Evolutionary conservation across 2,329 filamentous ascomycete genomes (phyloP).

Genomic region (Arthrobotrys pseudoclavata): DNA sequence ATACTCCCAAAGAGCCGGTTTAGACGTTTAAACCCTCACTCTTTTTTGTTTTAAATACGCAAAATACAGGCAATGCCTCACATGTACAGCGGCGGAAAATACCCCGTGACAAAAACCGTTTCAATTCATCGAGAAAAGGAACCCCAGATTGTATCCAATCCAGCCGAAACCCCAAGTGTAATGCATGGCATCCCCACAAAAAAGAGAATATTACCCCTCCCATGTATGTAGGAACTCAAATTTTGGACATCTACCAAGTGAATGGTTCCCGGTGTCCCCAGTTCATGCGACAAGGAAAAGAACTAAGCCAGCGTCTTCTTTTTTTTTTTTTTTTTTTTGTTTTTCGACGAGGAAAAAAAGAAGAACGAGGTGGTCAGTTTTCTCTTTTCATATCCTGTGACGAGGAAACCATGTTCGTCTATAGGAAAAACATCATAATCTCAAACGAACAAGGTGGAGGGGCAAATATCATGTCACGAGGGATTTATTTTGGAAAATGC

Average conservation of each 20-base stretch:
- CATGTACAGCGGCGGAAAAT: slow-evolving; percentile 19
- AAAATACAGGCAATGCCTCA: slow-evolving; percentile 24
- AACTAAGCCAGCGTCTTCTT: not conserved
- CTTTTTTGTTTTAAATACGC: not conserved
- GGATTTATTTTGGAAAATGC: slow-evolving; percentile 57
- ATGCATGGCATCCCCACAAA: slow-evolving; percentile 42
- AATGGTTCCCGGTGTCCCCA: slow-evolving; percentile 48
- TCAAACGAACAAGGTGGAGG: slow-evolving; percentile 29
- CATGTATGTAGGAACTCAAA: slow-evolving; percentile 32
- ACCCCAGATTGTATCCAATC: slow-evolving; percentile 38
- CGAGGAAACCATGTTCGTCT: slow-evolving; percentile 34
- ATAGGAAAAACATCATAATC: slow-evolving; percentile 35
- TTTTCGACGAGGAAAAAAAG: slow-evolving; percentile 1
- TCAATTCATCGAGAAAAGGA: slow-evolving; percentile 34
- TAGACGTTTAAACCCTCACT: slow-evolving; percentile 22
- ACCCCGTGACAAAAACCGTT: slow-evolving; percentile 47
- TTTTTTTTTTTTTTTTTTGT: not conserved
- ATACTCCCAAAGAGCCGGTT: slow-evolving; percentile 20
- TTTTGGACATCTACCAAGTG: slow-evolving; percentile 39
- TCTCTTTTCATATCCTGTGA: slow-evolving; percentile 29
- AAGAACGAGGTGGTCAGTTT: slow-evolving; percentile 15
- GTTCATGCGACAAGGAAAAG: slow-evolving; percentile 5
- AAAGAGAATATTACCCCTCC: not conserved
- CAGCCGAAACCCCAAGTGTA: slow-evolving; percentile 44
- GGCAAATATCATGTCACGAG: slow-evolving; percentile 42